Evolutionary conservation across 345 rosid species (phyloP).

Genomic region (Bretschneidera sinensis): DNA sequence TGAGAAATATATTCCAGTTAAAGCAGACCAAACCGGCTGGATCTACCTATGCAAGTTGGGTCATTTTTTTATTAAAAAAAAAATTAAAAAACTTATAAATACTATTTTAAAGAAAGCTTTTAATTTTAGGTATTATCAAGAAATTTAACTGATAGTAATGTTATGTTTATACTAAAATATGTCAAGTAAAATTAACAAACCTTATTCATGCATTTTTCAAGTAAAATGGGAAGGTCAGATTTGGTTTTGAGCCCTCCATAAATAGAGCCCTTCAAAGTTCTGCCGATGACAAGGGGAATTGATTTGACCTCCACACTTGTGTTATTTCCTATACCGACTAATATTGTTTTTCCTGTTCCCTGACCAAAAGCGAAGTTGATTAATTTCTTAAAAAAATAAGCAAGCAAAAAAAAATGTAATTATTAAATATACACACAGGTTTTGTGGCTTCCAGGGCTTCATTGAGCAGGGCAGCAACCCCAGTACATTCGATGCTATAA

Average conservation of each 20-base stretch:
- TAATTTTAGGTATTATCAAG: too few relatives aligned
- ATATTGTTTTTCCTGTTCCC: constrained; percentile 49
- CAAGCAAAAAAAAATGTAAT: not conserved
- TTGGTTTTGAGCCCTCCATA: constrained; percentile 65
- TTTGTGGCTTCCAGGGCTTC: constrained; percentile 48
- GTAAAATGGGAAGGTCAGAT: constrained; percentile 42
- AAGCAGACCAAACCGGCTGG: not conserved
- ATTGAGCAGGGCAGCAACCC: constrained; percentile 29
- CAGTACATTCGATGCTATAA: constrained; percentile 64
- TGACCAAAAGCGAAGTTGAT: constrained; percentile 1
- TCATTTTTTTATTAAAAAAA: too few relatives aligned
- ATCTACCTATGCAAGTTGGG: too few relatives aligned
- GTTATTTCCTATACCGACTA: constrained; percentile 31
- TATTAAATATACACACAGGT: constrained; percentile 19
- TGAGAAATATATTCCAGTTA: not conserved
- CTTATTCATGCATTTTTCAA: constrained; percentile 45
- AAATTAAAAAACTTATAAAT: too few relatives aligned
- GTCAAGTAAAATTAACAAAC: constrained; percentile 12
- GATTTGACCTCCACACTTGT: constrained; percentile 13
- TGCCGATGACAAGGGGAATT: constrained; percentile 31
- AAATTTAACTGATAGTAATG: too few relatives aligned
- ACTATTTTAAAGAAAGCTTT: too few relatives aligned
- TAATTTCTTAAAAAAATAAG: not conserved
- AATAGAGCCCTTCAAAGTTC: constrained; percentile 44
- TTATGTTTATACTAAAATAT: too few relatives aligned